A percentile compares a stretch with the other conserved stretches of the same genome.
These are phyloP conservation scores for Solanum appendiculatum DNA, from an alignment of 257 asterid species.

Conservation along the genomic window DNA sequence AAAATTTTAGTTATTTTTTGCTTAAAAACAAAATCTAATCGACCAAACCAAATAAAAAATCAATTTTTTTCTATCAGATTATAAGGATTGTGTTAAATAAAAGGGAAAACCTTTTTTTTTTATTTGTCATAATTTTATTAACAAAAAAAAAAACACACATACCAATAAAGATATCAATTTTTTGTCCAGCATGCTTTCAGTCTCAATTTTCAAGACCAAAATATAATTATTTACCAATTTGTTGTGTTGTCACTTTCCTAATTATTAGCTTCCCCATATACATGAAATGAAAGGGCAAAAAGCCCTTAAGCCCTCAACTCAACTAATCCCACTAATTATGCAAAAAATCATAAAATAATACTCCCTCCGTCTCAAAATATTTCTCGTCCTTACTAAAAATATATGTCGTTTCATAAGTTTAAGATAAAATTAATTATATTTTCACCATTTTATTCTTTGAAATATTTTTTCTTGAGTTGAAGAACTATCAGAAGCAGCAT, in stretches of 20 bases:
- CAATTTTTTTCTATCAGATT: neutral
- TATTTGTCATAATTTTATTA: neutral
- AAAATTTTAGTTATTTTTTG: neutral
- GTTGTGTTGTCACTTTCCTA: conserved; percentile 1
- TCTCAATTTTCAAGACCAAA: neutral
- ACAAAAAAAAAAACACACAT: neutral
- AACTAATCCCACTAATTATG: neutral
- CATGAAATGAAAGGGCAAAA: neutral
- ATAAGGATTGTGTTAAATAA: neutral
- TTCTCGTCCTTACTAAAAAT: neutral
- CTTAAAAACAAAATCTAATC: neutral
- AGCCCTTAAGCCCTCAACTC: neutral
- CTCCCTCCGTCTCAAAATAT: neutral
- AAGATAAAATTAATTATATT: neutral
- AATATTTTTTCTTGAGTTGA: neutral
- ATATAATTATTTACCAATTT: neutral
- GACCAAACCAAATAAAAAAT: neutral
- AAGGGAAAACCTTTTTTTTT: neutral
- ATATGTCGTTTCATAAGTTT: neutral
- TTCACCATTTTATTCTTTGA: neutral
- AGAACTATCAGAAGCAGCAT: accelerated
- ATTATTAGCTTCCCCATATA: neutral
- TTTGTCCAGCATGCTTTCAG: neutral
- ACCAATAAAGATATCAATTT: neutral
- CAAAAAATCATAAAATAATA: neutral